Conservation (phyloP, 2,329 filamentous ascomycete genomes). For the Ascochyta fabae region DNA sequence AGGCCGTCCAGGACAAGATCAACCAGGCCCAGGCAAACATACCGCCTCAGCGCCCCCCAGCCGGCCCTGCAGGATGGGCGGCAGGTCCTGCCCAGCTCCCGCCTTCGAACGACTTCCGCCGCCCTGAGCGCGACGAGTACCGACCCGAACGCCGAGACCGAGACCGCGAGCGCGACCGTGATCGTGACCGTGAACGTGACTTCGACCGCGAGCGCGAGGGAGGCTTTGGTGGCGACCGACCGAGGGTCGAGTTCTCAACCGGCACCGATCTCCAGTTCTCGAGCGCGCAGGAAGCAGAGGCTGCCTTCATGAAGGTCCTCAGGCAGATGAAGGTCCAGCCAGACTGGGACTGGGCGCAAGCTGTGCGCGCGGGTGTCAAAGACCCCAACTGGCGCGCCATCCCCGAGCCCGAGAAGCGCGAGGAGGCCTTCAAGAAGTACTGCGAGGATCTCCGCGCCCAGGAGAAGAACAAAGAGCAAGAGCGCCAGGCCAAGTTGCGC, state of each 20-base stretch:
- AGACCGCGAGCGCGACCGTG: conserved; percentile 40
- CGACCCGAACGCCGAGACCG: conserved; percentile 37
- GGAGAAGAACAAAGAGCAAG: conserved; percentile 93
- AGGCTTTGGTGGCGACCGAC: conserved; percentile 50
- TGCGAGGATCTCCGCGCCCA: conserved; percentile 86
- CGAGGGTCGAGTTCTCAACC: conserved; percentile 49
- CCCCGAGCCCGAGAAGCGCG: conserved; percentile 89
- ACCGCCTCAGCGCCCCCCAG: conserved; percentile 50
- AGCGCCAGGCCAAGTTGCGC: conserved; percentile 88
- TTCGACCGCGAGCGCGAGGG: conserved; percentile 55
- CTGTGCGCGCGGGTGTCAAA: conserved; percentile 82
- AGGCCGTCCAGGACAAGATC: conserved; percentile 72
- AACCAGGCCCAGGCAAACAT: conserved; percentile 68
- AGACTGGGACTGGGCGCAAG: conserved; percentile 92
- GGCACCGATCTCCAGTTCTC: conserved; percentile 60
- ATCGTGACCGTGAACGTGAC: conserved; percentile 50
- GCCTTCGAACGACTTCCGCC: conserved; percentile 51
- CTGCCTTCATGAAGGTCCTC: conserved; percentile 89
- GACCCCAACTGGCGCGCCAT: conserved; percentile 93
- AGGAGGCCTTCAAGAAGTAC: conserved; percentile 93
- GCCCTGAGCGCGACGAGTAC: conserved; percentile 40
- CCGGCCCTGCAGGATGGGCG: conserved; percentile 61
- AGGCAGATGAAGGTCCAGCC: conserved; percentile 84
- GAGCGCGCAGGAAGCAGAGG: conserved; percentile 83
- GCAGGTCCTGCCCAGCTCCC: conserved; percentile 57